Base-by-base conservation (phyloP, 2,329 filamentous ascomycete genomes). In the Phymatotrichopsis omnivora region DNA sequence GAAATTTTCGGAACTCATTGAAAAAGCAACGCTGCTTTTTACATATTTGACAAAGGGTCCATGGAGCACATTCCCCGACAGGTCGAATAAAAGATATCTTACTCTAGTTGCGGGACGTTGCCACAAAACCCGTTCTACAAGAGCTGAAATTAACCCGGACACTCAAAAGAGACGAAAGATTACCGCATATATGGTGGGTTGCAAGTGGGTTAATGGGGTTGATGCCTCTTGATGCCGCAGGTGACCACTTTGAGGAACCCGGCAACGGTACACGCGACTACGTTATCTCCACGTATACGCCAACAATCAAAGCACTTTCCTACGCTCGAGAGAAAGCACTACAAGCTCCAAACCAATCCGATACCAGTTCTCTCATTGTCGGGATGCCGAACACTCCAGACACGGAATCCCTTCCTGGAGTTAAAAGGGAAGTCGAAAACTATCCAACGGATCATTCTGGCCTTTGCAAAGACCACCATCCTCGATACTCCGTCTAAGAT, bases 181-280 rank as follows among this genome's bases (percentile, higher is more conserved):
- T 27, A 47, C 43, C 47, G 3, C 47, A 30, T 4, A 24, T 53
- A 7, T 51, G 51, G 51, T 53, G 51, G 51, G 44, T 53, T 10
- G 39, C 33, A 11, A 51, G 43, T n/a, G 47, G 47, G 2, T 19
- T 45, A 7, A 14, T 53, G 3, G 31, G 47, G 12, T 34, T 41
- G 3, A 22, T 51, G 4, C 51, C 51, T 10, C 20, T 53, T 5
- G 47, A 53, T 23, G 47, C 51, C 14, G 44, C 51, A 6, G 51
- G 51, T 11, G 17, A 29, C 14, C 42, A 48, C 23, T 28, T 17
- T 29, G n/a, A n/a, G 2, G 8, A 10, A 1, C 16, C 17, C 12
- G 22, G 10, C 20, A 5, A 28, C 24, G 2, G 32, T 37, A 4
- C 12, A 36, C 2, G 5, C 24, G 14, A 20, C 7, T n/a, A 10